Percentiles rank a stretch among this genome's conserved stretches.
phyloP scores from a whole-genome alignment of 2,329 filamentous ascomycete genomes.

The Pestalotiopsis sp. region DNA sequence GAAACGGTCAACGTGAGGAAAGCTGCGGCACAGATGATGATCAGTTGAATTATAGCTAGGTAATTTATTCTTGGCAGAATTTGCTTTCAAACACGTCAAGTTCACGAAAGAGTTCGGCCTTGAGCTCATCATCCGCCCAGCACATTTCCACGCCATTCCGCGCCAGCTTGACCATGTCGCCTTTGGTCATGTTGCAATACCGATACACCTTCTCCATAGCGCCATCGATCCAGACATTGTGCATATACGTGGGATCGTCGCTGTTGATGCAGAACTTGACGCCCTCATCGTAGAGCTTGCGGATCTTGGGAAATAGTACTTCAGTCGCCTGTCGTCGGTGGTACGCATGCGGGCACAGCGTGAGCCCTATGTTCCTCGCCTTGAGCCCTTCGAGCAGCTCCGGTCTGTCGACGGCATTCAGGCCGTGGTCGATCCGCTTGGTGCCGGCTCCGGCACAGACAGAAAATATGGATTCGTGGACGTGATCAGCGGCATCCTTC shows the following conservation, averaged over 20 bases:
- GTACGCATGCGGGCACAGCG: conserved; percentile 44
- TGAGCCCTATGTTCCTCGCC: conserved; percentile 38
- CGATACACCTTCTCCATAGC: conserved; percentile 47
- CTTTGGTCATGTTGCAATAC: conserved; percentile 41
- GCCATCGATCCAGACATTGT: conserved; percentile 51
- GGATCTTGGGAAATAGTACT: conserved; percentile 46
- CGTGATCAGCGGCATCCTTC: conserved; percentile 47
- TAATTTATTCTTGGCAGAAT: too few relatives aligned
- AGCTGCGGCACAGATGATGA: too few relatives aligned
- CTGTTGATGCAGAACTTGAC: conserved; percentile 51
- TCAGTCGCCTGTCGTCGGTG: conserved; percentile 44
- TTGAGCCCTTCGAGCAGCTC: conserved; percentile 35
- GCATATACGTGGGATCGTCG: conserved; percentile 53
- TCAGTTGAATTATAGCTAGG: too few relatives aligned
- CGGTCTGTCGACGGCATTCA: conserved; percentile 38
- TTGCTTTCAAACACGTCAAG: conserved; percentile 19
- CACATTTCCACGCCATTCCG: conserved; percentile 47
- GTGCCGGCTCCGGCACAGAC: conserved; percentile 34
- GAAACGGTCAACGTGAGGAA: too few relatives aligned
- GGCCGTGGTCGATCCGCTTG: conserved; percentile 45
- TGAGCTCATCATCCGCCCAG: conserved; percentile 46
- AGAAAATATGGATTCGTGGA: conserved; percentile 37
- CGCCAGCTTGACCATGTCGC: conserved; percentile 44
- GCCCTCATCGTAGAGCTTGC: conserved; percentile 43
- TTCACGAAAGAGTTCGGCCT: conserved; percentile 30